Percentiles rank a stretch among this genome's conserved stretches.
Evolutionary conservation across 1,284 basidiomycete species (phyloP).

Genomic region (Takashimella koratensis): DNA sequence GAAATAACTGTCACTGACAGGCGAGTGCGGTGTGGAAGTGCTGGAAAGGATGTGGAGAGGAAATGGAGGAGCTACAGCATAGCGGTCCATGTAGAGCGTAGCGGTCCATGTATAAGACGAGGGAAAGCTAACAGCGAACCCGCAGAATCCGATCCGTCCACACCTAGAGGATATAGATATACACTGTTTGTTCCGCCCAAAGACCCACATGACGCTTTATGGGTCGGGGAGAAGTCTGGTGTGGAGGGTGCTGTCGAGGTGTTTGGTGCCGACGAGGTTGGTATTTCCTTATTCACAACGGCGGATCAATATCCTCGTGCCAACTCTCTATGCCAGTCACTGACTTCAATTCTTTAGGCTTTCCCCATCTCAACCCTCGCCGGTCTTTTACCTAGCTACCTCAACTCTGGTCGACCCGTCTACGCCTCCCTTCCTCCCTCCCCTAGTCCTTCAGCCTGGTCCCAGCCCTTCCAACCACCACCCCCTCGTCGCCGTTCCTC

Average conservation of each 20-base stretch:
- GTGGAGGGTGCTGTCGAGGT: constrained; percentile 59
- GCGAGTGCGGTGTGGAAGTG: no score
- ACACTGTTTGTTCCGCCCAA: constrained; percentile 79
- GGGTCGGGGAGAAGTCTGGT: constrained; percentile 81
- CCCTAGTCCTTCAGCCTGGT: constrained; percentile 39
- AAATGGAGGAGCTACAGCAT: no score
- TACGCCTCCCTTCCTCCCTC: constrained; percentile 50
- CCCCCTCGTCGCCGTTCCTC: constrained; percentile 38
- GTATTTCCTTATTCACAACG: constrained; percentile 29
- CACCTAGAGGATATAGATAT: constrained; percentile 77
- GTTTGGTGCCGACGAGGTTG: constrained; percentile 73
- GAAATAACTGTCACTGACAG: no score
- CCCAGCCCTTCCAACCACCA: constrained; percentile 40
- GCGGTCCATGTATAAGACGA: no score
- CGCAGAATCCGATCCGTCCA: constrained; percentile 51
- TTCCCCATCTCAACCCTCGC: constrained; percentile 44
- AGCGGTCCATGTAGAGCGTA: no score
- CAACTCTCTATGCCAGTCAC: no score
- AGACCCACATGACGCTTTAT: constrained; percentile 74
- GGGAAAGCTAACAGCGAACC: constrained; percentile 1
- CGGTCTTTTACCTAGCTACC: constrained; percentile 31
- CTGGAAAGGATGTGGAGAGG: no score
- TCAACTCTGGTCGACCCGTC: constrained; percentile 30
- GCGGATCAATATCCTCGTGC: background rate
- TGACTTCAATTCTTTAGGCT: no score